A percentile compares a stretch with the other conserved stretches of the same genome.
These are phyloP conservation scores for Hygrophila difformis DNA, from an alignment of 257 asterid species.

Conservation along the genomic window DNA sequence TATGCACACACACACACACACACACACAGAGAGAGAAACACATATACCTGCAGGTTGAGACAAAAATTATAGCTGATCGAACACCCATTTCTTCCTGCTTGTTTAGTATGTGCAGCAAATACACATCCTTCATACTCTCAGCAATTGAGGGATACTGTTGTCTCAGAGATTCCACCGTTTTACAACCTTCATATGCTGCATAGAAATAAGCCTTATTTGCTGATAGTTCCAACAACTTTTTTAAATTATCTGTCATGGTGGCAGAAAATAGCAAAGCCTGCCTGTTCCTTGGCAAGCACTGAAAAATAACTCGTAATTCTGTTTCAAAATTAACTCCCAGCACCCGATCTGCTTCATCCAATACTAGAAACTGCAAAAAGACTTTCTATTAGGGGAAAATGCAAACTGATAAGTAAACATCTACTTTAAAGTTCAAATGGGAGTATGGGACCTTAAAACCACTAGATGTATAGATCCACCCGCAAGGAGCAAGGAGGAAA, in stretches of 20 bases:
- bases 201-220: slow-evolving; percentile 82
- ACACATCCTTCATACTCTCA: slow-evolving; percentile 73
- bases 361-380: slow-evolving; percentile 72
- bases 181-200: slow-evolving; percentile 44
- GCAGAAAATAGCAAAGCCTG: slow-evolving; percentile 95
- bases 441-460: not conserved
- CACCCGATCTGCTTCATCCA: slow-evolving; percentile 98
- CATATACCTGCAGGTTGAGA: slow-evolving; percentile 84
- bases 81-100: slow-evolving; percentile 59
- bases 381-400: slow-evolving; percentile 3
- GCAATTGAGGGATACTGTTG: slow-evolving; percentile 78
- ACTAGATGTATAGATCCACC: no score
- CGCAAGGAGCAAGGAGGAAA: no score
- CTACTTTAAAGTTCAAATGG: slow-evolving; percentile 1
- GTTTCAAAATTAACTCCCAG: slow-evolving; percentile 81
- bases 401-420: not conserved
- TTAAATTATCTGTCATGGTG: slow-evolving; percentile 77
- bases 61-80: slow-evolving; percentile 89
- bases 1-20: no score
- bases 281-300: slow-evolving; percentile 77
- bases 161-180: slow-evolving; percentile 76
- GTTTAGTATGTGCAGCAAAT: slow-evolving; percentile 57
- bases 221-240: slow-evolving; percentile 71
- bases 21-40: slow-evolving; percentile 5
- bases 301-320: slow-evolving; percentile 70